Percentiles rank a stretch among this genome's conserved stretches.
These are phyloP conservation scores for Hibiscus syriacus DNA, from an alignment of 345 rosid species.

Conservation along the genomic window DNA sequence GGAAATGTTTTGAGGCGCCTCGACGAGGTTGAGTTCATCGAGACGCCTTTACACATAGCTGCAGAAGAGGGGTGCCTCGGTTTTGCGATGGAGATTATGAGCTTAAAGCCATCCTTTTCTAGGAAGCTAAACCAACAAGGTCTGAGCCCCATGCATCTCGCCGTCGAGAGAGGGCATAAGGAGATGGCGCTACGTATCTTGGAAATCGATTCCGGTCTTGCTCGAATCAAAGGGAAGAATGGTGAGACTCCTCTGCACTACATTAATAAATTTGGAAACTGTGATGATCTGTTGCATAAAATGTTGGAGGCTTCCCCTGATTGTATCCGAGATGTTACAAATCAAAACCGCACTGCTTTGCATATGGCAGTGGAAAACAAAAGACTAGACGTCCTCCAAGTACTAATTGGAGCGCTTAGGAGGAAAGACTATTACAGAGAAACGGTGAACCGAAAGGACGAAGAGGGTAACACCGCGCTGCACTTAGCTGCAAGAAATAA, in stretches of 20 bases:
- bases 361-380: slow-evolving; percentile 13
- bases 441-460: neutral
- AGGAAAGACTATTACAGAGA: neutral
- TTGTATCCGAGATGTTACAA: slow-evolving; percentile 19
- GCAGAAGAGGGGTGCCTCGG: slow-evolving; percentile 7
- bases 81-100: slow-evolving; percentile 17
- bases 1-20: neutral
- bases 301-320: slow-evolving; percentile 17
- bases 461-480: neutral
- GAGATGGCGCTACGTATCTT: neutral
- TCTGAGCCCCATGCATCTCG: slow-evolving; percentile 15
- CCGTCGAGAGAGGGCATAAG: neutral
- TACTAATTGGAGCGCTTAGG: neutral
- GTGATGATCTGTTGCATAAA: slow-evolving; percentile 8
- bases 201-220: neutral
- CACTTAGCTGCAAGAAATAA: neutral
- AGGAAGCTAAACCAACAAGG: slow-evolving; percentile 19
- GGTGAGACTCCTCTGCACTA: slow-evolving; percentile 26
- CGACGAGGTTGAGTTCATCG: slow-evolving; percentile 12
- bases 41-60: neutral
- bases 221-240: slow-evolving; percentile 13
- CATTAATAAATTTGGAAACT: neutral
- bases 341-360: neutral
- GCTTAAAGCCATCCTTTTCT: slow-evolving; percentile 16
- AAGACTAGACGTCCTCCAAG: neutral